Percentiles rank a stretch among this genome's conserved stretches.
Conservation (phyloP, 208 protist genomes). For the Acanthamoeba culbertsoni region DNA sequence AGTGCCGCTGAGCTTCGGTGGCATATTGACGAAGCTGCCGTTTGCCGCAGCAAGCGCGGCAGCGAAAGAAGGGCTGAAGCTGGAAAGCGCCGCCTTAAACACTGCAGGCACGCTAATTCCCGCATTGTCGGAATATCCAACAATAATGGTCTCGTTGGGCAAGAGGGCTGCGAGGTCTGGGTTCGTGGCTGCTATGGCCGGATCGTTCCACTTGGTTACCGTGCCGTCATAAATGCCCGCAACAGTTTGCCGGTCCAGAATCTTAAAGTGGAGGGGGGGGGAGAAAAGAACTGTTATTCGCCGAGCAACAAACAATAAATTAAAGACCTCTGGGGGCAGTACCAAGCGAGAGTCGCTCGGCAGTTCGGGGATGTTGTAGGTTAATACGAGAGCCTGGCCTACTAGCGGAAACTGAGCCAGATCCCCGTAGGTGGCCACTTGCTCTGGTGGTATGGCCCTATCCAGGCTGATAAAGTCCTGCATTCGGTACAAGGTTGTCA, state of each 20-base stretch:
- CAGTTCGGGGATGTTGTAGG: constrained; percentile 31
- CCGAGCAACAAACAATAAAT: no score
- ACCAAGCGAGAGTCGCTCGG: not conserved
- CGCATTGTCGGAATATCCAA: not conserved
- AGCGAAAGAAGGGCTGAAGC: not conserved
- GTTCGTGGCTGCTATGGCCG: not conserved
- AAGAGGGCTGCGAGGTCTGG: not conserved
- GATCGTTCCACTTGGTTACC: not conserved
- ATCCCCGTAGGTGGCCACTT: not conserved
- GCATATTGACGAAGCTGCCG: not conserved
- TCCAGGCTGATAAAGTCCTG: not conserved
- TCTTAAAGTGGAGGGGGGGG: not conserved
- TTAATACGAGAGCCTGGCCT: not conserved
- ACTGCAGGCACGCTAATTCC: not conserved
- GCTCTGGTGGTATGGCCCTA: not conserved
- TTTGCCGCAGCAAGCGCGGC: not conserved
- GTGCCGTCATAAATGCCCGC: not conserved
- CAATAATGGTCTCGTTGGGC: not conserved
- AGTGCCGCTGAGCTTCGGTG: not conserved
- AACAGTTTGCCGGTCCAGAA: not conserved
- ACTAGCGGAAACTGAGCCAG: not conserved
- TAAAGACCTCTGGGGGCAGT: no score
- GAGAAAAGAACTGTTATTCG: no score
- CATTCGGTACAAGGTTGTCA: not conserved
- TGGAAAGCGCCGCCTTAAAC: not conserved